Conservation (phyloP, 331 rosid species). For the Malus hybrid region DNA sequence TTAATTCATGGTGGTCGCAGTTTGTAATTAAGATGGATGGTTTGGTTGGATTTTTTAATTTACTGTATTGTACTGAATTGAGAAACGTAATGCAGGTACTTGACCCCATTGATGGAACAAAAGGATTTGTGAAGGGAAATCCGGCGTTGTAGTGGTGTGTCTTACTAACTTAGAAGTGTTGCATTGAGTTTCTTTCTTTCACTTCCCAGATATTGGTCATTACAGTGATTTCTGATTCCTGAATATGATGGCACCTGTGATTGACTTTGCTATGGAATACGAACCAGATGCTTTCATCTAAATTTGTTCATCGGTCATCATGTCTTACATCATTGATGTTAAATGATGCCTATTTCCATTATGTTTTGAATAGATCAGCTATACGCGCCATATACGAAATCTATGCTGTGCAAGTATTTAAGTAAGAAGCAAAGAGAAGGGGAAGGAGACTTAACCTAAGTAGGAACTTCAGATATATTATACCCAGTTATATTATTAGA, state of each 20-base stretch:
- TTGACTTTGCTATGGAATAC: neutral
- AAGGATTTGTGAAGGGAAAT: constrained; percentile 60
- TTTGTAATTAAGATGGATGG: too few relatives aligned
- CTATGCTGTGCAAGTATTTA: neutral
- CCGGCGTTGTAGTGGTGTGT: constrained; percentile 70
- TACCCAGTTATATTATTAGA: neutral
- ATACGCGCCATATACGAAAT: neutral
- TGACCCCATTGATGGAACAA: constrained; percentile 91
- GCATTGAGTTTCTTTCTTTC: neutral
- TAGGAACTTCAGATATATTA: neutral
- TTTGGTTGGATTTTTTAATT: neutral
- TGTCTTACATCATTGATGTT: neutral
- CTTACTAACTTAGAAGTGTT: neutral
- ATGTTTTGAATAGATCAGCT: neutral
- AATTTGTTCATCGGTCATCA: neutral
- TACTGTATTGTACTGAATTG: neutral
- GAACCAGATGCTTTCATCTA: neutral
- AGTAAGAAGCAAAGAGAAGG: neutral
- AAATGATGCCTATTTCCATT: neutral
- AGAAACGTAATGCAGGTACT: constrained; percentile 53
- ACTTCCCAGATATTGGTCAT: neutral
- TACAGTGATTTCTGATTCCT: neutral
- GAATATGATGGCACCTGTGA: neutral
- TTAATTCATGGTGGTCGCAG: neutral
- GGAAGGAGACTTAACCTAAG: neutral